Evolutionary conservation across 371 early-diverging fungal species (phyloP), one percentile per base, ranked within the genome.

Genomic region (Actinomortierella ambigua): DNA sequence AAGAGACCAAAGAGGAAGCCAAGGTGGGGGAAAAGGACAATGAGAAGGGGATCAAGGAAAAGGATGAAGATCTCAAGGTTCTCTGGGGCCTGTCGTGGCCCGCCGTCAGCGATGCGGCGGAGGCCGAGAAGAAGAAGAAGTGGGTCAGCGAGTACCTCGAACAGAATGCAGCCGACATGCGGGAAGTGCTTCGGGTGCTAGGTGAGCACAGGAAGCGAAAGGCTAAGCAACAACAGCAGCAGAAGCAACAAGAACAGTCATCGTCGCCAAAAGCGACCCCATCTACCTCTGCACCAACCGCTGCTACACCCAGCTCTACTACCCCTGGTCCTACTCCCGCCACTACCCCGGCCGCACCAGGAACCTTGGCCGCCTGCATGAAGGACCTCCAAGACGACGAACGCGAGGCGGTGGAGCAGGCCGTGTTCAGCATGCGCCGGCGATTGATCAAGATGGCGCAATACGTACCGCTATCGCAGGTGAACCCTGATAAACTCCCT

Each of bases 111-210:
- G 50, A 60, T 39, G 60, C 60, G 1, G 73, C 63, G 47, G 50
- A 60, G 39, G 63, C 60, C 1, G 73, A 67, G 47, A 63, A 73
- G 61, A 53, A 44, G 43, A 63, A 66, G 54, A 66, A 53, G n/a
- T 73, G 73, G 73, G 73, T 73, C 24, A 50, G 63, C 14, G 73
- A 73, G 42, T 60, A 63, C 50, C 57, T 73, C 48, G 67, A 73
- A 28, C 51, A 59, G 24, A 73, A 73, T 50, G 62, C 67, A 7
- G 44, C 27, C 2, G 73, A 73, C 2, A 66, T 73, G 57, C 55
- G 44, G 4, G 51, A 60, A 46, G 50, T 67, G 13, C 48, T 59
- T 8, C 63, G 22, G 6, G 24, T 67, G 6, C 22, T 70, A 42
- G 47, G n/a, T n/a, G n/a, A n/a, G n/a, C n/a, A n/a, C n/a, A n/a